These are phyloP conservation scores for Dalbergia oliveri DNA, from an alignment of 306 rosid species.

Conservation along the genomic window DNA sequence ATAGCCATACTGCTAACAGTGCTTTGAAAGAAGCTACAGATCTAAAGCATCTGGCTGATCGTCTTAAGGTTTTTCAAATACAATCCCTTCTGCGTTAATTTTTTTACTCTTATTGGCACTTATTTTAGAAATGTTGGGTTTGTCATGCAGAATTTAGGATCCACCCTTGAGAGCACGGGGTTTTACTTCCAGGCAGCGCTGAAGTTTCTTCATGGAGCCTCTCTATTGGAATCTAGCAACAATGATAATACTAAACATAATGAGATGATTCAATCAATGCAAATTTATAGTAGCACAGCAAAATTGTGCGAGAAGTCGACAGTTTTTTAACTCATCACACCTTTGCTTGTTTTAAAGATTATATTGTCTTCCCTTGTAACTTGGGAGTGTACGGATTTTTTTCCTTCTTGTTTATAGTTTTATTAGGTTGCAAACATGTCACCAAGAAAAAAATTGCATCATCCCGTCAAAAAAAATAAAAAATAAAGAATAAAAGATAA, in stretches of 20 bases:
- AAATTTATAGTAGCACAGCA: constrained; percentile 84
- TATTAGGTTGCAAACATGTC: not conserved
- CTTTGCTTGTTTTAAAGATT: constrained; percentile 34
- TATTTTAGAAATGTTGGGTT: constrained; percentile 32
- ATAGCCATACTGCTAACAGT: constrained; percentile 74
- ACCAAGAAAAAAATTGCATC: not conserved
- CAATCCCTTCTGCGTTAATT: constrained; percentile 45
- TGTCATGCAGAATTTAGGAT: constrained; percentile 79
- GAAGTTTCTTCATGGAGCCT: constrained; percentile 95
- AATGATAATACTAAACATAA: constrained; percentile 68
- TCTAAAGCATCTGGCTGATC: constrained; percentile 94
- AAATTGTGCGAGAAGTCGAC: constrained; percentile 89
- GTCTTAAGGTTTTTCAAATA: constrained; percentile 71
- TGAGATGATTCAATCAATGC: constrained; percentile 69
- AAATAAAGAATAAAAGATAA: no score
- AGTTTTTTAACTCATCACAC: constrained; percentile 36
- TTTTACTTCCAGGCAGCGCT: constrained; percentile 92
- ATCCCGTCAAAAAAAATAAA: not conserved
- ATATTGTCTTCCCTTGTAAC: constrained; percentile 30
- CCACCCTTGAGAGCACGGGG: constrained; percentile 70
- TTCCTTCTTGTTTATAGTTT: not conserved
- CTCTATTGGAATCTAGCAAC: constrained; percentile 71
- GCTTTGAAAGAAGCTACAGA: constrained; percentile 94
- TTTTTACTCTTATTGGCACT: constrained; percentile 39
- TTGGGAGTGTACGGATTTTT: not conserved